A percentile compares a stretch with the other conserved stretches of the same genome.
These are phyloP conservation scores for Pleurotus citrinopileatus DNA, from an alignment of 768 basidiomycete species.

Conservation along the genomic window DNA sequence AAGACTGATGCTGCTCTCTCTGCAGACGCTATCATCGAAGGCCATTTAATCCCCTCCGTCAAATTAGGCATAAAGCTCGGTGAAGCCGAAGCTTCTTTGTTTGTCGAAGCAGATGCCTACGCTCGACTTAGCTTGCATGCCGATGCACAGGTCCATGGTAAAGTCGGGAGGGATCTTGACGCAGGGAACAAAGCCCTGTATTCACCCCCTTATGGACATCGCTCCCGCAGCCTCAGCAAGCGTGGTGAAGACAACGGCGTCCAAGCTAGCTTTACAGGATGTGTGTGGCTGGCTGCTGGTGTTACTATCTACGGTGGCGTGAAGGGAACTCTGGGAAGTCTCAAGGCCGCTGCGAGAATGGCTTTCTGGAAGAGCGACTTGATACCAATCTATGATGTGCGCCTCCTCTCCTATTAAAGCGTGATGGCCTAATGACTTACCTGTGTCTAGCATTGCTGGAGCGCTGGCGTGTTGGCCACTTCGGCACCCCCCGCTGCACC, in stretches of 20 bases:
- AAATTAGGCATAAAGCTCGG: neutral
- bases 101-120: neutral
- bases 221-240: neutral
- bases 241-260: neutral
- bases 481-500: no score
- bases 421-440: no score
- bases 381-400: neutral
- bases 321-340: neutral
- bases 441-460: no score
- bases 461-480: no score
- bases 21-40: conserved; percentile 24
- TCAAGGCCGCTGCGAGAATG: neutral
- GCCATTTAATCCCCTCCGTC: conserved; percentile 31
- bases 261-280: neutral
- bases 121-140: neutral
- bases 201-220: neutral
- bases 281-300: neutral
- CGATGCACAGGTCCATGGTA: neutral
- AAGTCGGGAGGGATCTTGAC: neutral
- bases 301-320: neutral
- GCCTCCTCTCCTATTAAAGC: no score
- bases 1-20: conserved; percentile 26
- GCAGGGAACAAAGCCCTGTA: neutral
- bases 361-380: neutral
- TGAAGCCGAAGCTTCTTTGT: neutral